phyloP scores from a whole-genome alignment of 768 basidiomycete species.

The Tremella yokohamensis region DNA sequence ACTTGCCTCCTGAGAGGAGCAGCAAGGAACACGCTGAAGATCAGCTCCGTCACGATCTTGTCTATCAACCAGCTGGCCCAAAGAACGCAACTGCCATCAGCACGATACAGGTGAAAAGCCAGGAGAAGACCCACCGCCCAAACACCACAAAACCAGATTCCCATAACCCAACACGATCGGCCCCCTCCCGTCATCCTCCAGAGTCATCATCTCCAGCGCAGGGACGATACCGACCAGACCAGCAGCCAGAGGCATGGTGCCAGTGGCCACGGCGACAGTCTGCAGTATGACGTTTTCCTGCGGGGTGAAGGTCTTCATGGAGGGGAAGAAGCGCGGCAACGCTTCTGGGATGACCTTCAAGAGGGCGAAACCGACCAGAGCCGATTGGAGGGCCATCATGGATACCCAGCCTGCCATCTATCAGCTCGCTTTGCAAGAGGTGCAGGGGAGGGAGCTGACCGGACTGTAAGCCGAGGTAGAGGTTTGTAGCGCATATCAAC shows the following conservation, averaged over 20 bases:
- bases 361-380: constrained; percentile 82
- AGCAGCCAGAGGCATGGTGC: constrained; percentile 55
- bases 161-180: constrained; percentile 73
- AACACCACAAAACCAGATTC: constrained; percentile 77
- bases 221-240: constrained; percentile 90
- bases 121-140: constrained; percentile 53
- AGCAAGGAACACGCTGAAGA: constrained; percentile 79
- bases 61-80: constrained; percentile 56
- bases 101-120: background rate
- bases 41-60: background rate
- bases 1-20: constrained; percentile 93
- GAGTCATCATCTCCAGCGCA: constrained; percentile 73
- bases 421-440: too few species aligned
- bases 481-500: constrained; percentile 79
- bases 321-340: constrained; percentile 53
- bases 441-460: constrained; percentile 54
- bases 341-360: constrained; percentile 54
- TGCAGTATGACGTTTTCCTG: constrained; percentile 93
- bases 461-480: constrained; percentile 53
- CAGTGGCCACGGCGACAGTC: constrained; percentile 92
- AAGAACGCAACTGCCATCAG: constrained; percentile 70
- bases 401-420: constrained; percentile 37
- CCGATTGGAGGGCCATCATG: constrained; percentile 89
- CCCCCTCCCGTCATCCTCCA: constrained; percentile 68
- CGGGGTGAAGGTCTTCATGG: constrained; percentile 65